phyloP scores from a whole-genome alignment of 2,329 filamentous ascomycete genomes.

The Sporothrix variecibatus region DNA sequence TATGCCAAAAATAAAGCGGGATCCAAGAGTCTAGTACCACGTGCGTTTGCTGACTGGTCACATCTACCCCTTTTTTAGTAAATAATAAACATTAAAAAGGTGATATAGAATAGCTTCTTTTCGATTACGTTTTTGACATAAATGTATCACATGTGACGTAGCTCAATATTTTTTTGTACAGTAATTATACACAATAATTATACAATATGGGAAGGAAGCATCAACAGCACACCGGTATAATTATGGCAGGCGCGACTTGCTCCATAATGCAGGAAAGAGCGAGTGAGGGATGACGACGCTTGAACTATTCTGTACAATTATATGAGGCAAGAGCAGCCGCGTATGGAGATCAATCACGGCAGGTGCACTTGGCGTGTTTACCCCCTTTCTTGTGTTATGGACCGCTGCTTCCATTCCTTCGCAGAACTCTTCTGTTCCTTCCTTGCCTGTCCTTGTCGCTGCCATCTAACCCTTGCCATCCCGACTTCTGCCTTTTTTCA shows the following conservation, averaged over 20 bases:
- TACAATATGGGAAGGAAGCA: not conserved
- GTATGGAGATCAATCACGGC: slow-evolving; percentile 20
- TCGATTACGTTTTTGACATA: not conserved
- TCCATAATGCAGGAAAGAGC: not conserved
- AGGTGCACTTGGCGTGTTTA: slow-evolving; percentile 20
- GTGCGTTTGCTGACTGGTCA: not conserved
- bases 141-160: not conserved
- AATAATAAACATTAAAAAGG: not conserved
- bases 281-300: not conserved
- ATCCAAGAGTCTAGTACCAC: not conserved
- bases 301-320: not conserved
- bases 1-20: slow-evolving; percentile 1
- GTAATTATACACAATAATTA: too few species aligned
- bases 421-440: not conserved
- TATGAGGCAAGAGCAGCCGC: slow-evolving; percentile 19
- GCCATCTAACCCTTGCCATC: not conserved
- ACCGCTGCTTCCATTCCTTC: not conserved
- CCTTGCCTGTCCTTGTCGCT: not conserved
- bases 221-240: not conserved
- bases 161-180: not conserved
- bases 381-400: not conserved
- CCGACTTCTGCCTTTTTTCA: not conserved
- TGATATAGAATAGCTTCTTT: not conserved
- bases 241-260: not conserved
- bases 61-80: not conserved